Conservation (phyloP, 495 filamentous ascomycete genomes). For the Aspergillus homomorphus region DNA sequence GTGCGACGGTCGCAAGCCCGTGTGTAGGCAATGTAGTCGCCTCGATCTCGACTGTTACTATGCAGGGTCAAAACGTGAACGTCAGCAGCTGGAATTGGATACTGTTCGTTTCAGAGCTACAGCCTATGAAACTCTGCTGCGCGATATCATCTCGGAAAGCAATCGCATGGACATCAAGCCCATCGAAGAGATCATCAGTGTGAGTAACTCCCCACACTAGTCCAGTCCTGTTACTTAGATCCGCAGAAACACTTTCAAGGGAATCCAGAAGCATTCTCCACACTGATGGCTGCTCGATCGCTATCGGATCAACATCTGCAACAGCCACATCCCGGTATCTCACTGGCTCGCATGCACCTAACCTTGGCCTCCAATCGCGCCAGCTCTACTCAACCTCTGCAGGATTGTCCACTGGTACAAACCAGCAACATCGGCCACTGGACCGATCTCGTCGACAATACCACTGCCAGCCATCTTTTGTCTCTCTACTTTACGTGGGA, state of each 20-base stretch:
- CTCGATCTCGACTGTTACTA: slow-evolving; percentile 15
- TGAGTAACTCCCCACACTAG: not conserved
- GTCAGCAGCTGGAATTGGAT: slow-evolving; percentile 11
- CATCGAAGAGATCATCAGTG: slow-evolving; percentile 13
- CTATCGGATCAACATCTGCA: slow-evolving; percentile 11
- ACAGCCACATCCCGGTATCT: slow-evolving; percentile 13
- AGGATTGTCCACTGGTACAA: slow-evolving; percentile 14
- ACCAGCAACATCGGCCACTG: slow-evolving; percentile 20
- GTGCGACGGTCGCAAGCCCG: slow-evolving; percentile 37
- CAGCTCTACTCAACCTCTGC: slow-evolving; percentile 8
- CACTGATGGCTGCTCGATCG: slow-evolving; percentile 12
- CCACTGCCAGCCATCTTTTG: slow-evolving; percentile 26
- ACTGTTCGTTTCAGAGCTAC: slow-evolving; percentile 1
- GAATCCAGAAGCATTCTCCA: slow-evolving; percentile 10
- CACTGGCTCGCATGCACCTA: slow-evolving; percentile 19
- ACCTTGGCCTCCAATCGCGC: slow-evolving; percentile 7
- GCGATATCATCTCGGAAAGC: slow-evolving; percentile 12
- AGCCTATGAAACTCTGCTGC: slow-evolving; percentile 17
- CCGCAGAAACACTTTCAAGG: slow-evolving; percentile 14
- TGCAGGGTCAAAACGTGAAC: slow-evolving; percentile 14
- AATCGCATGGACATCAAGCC: not conserved
- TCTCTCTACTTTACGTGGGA: slow-evolving; percentile 32
- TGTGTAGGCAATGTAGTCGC: slow-evolving; percentile 13
- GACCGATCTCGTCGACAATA: slow-evolving; percentile 23
- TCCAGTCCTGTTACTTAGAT: not conserved